Conservation (phyloP, 768 basidiomycete species). For the Cystofilobasidium bisporidii region DNA sequence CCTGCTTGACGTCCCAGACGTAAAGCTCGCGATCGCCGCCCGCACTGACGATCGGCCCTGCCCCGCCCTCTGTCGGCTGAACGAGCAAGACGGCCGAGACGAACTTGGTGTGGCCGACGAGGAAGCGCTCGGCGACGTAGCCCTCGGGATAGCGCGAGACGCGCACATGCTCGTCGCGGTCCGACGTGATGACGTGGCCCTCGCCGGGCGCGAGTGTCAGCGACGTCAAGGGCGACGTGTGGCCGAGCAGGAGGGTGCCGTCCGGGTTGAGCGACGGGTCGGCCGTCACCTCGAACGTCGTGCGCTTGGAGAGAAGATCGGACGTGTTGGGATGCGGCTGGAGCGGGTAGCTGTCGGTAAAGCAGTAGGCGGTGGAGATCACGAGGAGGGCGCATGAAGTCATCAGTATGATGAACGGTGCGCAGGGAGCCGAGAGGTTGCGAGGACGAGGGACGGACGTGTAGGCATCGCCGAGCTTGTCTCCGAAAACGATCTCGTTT, state of each 20-base stretch:
- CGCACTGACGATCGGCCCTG: slow-evolving; percentile 13
- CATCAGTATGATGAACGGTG: too few species aligned
- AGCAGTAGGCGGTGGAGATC: too few species aligned
- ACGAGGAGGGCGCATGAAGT: too few species aligned
- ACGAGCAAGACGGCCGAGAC: neutral
- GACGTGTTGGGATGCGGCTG: slow-evolving; percentile 37
- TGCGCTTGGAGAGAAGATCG: slow-evolving; percentile 29
- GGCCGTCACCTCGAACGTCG: slow-evolving; percentile 31
- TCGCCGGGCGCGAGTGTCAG: slow-evolving; percentile 58
- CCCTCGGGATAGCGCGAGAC: slow-evolving; percentile 83
- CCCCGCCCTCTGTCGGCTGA: neutral
- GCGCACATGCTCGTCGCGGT: slow-evolving; percentile 91
- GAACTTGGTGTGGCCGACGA: slow-evolving; percentile 58
- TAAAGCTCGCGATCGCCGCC: neutral
- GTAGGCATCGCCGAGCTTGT: slow-evolving; percentile 94
- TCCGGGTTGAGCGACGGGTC: slow-evolving; percentile 40
- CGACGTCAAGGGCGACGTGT: slow-evolving; percentile 71
- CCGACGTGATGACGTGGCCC: slow-evolving; percentile 71
- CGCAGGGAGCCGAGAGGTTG: neutral
- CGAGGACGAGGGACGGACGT: slow-evolving; percentile 44
- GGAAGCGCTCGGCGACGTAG: slow-evolving; percentile 73
- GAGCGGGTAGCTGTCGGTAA: slow-evolving; percentile 55
- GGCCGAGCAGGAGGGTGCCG: slow-evolving; percentile 45
- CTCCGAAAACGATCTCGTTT: slow-evolving; percentile 66
- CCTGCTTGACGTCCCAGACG: slow-evolving; percentile 30